phyloP scores from a whole-genome alignment of 208 protist genomes.

The Tritrichomonas foetus region DNA sequence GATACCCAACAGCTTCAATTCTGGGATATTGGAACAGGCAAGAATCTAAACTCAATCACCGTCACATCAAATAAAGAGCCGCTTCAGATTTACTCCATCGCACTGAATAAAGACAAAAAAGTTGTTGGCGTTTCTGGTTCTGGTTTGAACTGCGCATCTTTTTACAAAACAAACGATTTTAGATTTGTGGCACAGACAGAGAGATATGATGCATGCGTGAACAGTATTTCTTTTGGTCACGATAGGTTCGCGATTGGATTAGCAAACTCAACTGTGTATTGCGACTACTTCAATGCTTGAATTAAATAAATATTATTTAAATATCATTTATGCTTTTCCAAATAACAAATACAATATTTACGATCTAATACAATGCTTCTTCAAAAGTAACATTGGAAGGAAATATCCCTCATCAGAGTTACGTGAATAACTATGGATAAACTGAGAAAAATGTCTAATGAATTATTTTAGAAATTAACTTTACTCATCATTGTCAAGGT shows the following conservation, averaged over 20 bases:
- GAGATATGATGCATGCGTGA: background rate
- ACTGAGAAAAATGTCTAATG: no score
- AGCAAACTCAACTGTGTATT: background rate
- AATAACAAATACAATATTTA: no score
- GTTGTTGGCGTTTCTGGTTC: background rate
- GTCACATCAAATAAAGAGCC: background rate
- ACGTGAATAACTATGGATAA: no score
- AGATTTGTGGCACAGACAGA: background rate
- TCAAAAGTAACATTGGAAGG: no score
- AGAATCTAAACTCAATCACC: background rate
- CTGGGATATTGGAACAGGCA: background rate
- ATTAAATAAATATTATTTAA: no score
- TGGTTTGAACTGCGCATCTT: background rate
- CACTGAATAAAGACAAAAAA: background rate
- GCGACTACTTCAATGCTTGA: no score
- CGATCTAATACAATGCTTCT: no score
- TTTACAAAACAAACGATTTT: background rate
- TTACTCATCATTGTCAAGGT: no score
- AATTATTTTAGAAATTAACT: no score
- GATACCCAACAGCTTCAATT: background rate
- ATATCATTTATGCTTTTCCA: no score
- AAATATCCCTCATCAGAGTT: no score
- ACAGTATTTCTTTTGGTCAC: background rate
- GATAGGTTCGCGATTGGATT: background rate
- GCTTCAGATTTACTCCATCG: background rate